Conservation (phyloP, 1,139 yeast genomes). For the Magnusiomyces fungicola region DNA sequence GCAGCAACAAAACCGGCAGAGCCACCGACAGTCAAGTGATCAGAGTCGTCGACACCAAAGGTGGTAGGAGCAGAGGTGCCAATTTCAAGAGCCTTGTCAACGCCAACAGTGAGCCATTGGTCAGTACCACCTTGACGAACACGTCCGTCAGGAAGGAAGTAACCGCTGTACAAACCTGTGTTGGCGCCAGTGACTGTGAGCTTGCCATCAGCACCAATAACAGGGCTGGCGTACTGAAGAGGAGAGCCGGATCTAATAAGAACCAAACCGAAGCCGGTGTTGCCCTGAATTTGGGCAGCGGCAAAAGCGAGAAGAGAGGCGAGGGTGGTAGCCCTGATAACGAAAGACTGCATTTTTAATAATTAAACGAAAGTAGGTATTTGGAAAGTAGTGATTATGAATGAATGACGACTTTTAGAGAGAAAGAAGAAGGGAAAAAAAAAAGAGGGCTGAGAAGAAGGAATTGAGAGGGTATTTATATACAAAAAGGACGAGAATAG, state of each 20-base stretch:
- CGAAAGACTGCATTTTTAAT: conserved; percentile 3
- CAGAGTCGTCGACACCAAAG: conserved; percentile 1
- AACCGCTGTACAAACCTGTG: neutral
- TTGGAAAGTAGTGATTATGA: neutral
- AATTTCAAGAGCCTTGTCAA: neutral
- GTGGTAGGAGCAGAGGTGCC: neutral
- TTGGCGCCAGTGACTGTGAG: neutral
- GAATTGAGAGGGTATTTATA: neutral
- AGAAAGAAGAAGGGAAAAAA: neutral
- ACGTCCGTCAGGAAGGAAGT: conserved; percentile 6
- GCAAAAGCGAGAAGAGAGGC: neutral
- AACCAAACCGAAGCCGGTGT: conserved; percentile 2
- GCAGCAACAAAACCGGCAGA: neutral
- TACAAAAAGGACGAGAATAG: neutral
- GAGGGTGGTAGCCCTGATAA: conserved; percentile 3
- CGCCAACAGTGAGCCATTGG: conserved; percentile 1
- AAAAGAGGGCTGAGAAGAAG: neutral
- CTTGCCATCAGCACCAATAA: conserved; percentile 1
- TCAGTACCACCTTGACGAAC: conserved; percentile 6
- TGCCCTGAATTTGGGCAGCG: neutral
- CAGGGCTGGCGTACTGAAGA: conserved; percentile 2
- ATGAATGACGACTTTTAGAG: neutral
- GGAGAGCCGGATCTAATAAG: conserved; percentile 6
- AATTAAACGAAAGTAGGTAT: neutral
- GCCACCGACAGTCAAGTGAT: neutral